These are phyloP conservation scores for Cadophora luteo-olivacea DNA, from an alignment of 2,329 filamentous ascomycete species.

Conservation along the genomic window DNA sequence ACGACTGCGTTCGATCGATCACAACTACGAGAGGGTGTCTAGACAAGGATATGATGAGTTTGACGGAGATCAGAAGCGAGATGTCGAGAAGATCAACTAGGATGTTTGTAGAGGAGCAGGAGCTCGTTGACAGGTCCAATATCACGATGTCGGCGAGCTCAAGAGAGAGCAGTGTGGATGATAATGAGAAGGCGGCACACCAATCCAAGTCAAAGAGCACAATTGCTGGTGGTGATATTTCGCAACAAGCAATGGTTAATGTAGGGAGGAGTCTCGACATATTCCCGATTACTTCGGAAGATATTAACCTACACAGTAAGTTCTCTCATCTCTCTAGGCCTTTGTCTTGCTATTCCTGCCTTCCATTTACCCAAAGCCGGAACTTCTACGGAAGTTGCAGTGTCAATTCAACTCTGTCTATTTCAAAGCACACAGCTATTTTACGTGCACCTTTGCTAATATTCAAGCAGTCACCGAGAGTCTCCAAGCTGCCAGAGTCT, in stretches of 20 bases:
- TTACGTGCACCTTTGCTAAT: neutral
- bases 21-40: neutral
- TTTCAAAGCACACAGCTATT: neutral
- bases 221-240: slow-evolving; percentile 14
- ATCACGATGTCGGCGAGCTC: slow-evolving; percentile 8
- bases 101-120: slow-evolving; percentile 32
- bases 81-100: slow-evolving; percentile 37
- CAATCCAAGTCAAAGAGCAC: slow-evolving; percentile 20
- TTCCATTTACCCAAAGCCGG: neutral
- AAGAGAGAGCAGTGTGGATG: neutral
- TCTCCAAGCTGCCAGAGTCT: slow-evolving; percentile 26
- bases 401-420: neutral
- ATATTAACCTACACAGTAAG: slow-evolving; percentile 35
- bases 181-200: neutral
- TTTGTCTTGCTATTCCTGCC: neutral
- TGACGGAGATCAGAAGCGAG: slow-evolving; percentile 19
- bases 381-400: neutral
- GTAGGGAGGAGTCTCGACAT: slow-evolving; percentile 30
- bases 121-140: slow-evolving; percentile 19
- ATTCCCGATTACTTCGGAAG: slow-evolving; percentile 30
- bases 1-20: neutral
- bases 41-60: slow-evolving; percentile 25
- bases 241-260: slow-evolving; percentile 26
- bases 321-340: neutral
- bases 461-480: slow-evolving; percentile 14